phyloP scores from a whole-genome alignment of 2,329 filamentous ascomycete genomes.

The Ampelomyces quisqualis region DNA sequence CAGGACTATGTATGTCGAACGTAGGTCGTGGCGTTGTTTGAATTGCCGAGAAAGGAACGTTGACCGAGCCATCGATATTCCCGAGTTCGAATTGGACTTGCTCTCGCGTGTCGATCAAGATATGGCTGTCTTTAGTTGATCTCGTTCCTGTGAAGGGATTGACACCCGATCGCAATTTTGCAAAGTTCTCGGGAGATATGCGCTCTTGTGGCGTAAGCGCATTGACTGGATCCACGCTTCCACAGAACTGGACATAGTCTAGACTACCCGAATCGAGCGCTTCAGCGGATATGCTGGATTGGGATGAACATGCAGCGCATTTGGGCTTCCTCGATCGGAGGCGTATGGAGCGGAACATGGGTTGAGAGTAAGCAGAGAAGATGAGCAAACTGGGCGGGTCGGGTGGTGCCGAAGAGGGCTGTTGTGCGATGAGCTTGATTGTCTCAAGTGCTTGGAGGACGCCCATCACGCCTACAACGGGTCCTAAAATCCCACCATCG shows the following conservation, averaged over 20 bases:
- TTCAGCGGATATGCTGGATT: conserved; percentile 62
- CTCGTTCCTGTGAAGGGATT: conserved; percentile 38
- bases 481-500: conserved; percentile 88
- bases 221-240: conserved; percentile 57
- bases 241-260: conserved; percentile 88
- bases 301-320: conserved; percentile 74
- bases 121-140: conserved; percentile 46
- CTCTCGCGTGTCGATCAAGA: conserved; percentile 81
- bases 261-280: conserved; percentile 65
- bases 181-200: conserved; percentile 65
- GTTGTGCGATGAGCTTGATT: conserved; percentile 71
- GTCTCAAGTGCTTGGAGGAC: conserved; percentile 87
- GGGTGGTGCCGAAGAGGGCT: conserved; percentile 13
- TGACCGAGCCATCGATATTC: conserved; percentile 72
- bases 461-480: conserved; percentile 91
- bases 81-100: conserved; percentile 82
- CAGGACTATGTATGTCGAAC: not conserved
- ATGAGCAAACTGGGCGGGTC: conserved; percentile 51
- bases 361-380: conserved; percentile 56
- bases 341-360: conserved; percentile 71
- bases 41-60: conserved; percentile 65
- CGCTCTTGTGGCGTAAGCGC: conserved; percentile 65
- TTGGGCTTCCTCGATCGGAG: conserved; percentile 68
- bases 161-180: conserved; percentile 35
- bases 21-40: conserved; percentile 26